Evolutionary conservation across 495 filamentous ascomycete species (phyloP), one percentile per base, ranked within the genome.

Genomic region (Penicillium lividum): DNA sequence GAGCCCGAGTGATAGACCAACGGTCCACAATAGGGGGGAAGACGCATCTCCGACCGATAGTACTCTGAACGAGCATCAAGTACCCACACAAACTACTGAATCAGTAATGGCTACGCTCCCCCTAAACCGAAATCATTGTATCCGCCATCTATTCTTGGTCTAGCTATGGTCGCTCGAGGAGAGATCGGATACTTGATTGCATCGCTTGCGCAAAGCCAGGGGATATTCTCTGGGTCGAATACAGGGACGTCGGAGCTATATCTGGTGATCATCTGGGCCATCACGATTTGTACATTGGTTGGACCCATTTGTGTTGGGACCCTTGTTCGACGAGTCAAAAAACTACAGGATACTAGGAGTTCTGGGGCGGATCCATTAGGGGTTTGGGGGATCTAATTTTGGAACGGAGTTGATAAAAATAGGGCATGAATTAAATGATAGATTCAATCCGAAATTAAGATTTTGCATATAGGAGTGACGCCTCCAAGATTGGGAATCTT

Each of bases 181-280:
- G 90, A 96, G 65, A 88, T 93, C 28, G 89, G 89, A 0, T 90
- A 91, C 54, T 72, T 93, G 22, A 89, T 94, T 57, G 85, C 89
- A 6, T 85, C 89, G 3, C 68, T 91, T 4, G 87, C 86, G 0
- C 73, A 88, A 53, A 81, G 79, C 10, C 66, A 80, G 27, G 82
- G 85, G 0, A 77, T 86, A n/a, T 87, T 88, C 22, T 58, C 59
- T 5, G 57, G 59, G 5, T 42, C 64, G 0, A 61, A 65, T 1
- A 43, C 53, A 0, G 65, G 47, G 3, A 58, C 55, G 3, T 73
- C 76, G 0, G 77, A 84, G 15, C 70, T 82, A 5, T 93, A 89
- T 62, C 70, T 92, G 3, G 73, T 91, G 7, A 80, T 87, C 0
- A 80, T 86, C 0, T 93, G 89, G 89, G 90, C 88, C 2, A 87